These are phyloP conservation scores for Saccharum spontaneum DNA, from an alignment of 176 grass and related monocot genomes.

Conservation along the genomic window DNA sequence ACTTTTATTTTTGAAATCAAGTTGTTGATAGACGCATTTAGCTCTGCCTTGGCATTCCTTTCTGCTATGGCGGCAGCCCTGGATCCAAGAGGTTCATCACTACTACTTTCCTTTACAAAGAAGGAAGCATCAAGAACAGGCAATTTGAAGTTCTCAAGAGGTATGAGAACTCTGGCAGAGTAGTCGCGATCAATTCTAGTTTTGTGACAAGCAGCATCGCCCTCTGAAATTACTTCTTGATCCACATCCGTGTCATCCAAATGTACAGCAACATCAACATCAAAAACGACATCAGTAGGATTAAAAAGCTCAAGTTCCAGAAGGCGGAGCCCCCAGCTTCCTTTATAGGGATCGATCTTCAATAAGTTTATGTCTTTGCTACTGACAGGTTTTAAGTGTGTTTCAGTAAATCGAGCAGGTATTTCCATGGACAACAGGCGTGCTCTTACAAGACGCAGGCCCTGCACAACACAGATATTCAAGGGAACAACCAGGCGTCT, in stretches of 20 bases:
- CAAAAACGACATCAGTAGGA: constrained; percentile 95
- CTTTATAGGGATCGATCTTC: constrained; percentile 90
- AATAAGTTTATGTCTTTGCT: constrained; percentile 47
- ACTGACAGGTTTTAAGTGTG: constrained; percentile 39
- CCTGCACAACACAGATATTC: constrained; percentile 90
- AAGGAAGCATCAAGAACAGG: constrained; percentile 91
- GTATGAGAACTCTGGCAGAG: constrained; percentile 93
- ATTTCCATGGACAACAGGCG: constrained; percentile 95
- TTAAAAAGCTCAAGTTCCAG: constrained; percentile 97
- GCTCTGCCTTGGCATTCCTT: constrained; percentile 90
- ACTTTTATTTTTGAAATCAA: constrained; percentile 99
- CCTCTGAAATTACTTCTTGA: constrained; percentile 30
- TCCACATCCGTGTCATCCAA: constrained; percentile 48
- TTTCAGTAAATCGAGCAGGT: constrained; percentile 68
- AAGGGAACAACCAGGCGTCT: constrained; percentile 80
- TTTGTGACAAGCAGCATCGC: constrained; percentile 52
- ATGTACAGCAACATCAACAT: constrained; percentile 82
- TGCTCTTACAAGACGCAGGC: constrained; percentile 82
- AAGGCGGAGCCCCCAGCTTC: constrained; percentile 86
- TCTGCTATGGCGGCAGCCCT: constrained; percentile 51
- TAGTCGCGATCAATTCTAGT: constrained; percentile 97
- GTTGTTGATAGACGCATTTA: constrained; percentile 83
- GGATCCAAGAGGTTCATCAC: constrained; percentile 48
- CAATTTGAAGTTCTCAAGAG: constrained; percentile 93
- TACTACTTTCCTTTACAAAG: constrained; percentile 62